A percentile compares a stretch with the other conserved stretches of the same genome.
These are phyloP conservation scores for Serpula lacrymans DNA, from an alignment of 768 basidiomycete species.

Conservation along the genomic window DNA sequence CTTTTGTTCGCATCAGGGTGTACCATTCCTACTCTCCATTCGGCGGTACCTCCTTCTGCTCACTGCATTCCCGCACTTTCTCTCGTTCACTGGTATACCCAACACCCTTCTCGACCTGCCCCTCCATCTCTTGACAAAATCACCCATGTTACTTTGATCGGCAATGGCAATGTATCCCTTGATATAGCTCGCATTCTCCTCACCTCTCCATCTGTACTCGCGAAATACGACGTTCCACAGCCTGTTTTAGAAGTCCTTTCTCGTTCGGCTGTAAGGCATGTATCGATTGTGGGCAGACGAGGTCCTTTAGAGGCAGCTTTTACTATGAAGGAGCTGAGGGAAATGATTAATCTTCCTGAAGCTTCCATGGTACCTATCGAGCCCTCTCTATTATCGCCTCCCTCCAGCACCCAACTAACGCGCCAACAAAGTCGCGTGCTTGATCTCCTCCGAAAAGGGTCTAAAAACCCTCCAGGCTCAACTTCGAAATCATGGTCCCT, in stretches of 20 bases:
- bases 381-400: conserved; percentile 37
- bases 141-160: conserved; percentile 78
- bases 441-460: conserved; percentile 64
- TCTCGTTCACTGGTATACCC: conserved; percentile 96
- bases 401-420: conserved; percentile 36
- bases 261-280: conserved; percentile 61
- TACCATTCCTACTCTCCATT: conserved; percentile 58
- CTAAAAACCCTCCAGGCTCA: conserved; percentile 44
- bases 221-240: conserved; percentile 74
- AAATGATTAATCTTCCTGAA: conserved; percentile 65
- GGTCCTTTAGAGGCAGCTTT: conserved; percentile 89
- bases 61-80: conserved; percentile 71
- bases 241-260: conserved; percentile 67
- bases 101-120: conserved; percentile 67
- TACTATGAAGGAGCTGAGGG: conserved; percentile 89
- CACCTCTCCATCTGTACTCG: conserved; percentile 58
- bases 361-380: conserved; percentile 66
- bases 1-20: conserved; percentile 87
- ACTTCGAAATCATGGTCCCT: conserved; percentile 74
- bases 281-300: conserved; percentile 81
- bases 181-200: conserved; percentile 91
- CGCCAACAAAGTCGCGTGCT: conserved; percentile 67
- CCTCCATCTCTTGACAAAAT: conserved; percentile 64
- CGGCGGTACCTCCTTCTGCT: conserved; percentile 43
- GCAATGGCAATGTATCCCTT: conserved; percentile 93